These are phyloP conservation scores for Phytophthora pisi DNA, from an alignment of 352 stramenopile species.

Conservation along the genomic window DNA sequence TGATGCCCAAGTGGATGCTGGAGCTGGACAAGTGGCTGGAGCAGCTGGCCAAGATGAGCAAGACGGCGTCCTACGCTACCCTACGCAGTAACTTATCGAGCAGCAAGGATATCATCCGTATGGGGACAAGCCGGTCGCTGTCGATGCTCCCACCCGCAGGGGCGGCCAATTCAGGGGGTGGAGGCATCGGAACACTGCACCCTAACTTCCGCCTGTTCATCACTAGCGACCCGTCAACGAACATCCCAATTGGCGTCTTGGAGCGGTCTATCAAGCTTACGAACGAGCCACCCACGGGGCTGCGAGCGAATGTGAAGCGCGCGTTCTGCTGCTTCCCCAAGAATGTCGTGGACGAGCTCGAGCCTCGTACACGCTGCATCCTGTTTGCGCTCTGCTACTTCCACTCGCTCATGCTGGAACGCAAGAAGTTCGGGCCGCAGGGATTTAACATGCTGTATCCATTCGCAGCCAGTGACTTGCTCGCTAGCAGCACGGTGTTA, in stretches of 20 bases:
- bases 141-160: slow-evolving; percentile 9
- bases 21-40: slow-evolving; percentile 94
- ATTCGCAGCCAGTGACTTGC: slow-evolving; percentile 87
- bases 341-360: slow-evolving; percentile 81
- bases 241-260: slow-evolving; percentile 89
- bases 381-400: slow-evolving; percentile 94
- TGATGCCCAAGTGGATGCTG: slow-evolving; percentile 95
- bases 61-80: slow-evolving; percentile 51
- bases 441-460: slow-evolving; percentile 93
- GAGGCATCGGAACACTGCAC: slow-evolving; percentile 50
- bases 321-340: slow-evolving; percentile 82
- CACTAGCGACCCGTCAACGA: slow-evolving; percentile 84
- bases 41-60: slow-evolving; percentile 64
- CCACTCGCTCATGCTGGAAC: slow-evolving; percentile 92
- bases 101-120: slow-evolving; percentile 28
- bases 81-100: slow-evolving; percentile 29
- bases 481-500: slow-evolving; percentile 83
- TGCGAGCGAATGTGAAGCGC: slow-evolving; percentile 91
- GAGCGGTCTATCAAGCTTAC: slow-evolving; percentile 92
- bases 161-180: slow-evolving; percentile 1
- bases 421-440: slow-evolving; percentile 91
- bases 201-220: slow-evolving; percentile 89
- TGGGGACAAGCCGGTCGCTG: slow-evolving; percentile 30
- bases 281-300: slow-evolving; percentile 83
- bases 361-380: slow-evolving; percentile 85